Percentiles rank a stretch among this genome's conserved stretches.
phyloP scores from a whole-genome alignment of 305 asterid species.

The Lippia alba region DNA sequence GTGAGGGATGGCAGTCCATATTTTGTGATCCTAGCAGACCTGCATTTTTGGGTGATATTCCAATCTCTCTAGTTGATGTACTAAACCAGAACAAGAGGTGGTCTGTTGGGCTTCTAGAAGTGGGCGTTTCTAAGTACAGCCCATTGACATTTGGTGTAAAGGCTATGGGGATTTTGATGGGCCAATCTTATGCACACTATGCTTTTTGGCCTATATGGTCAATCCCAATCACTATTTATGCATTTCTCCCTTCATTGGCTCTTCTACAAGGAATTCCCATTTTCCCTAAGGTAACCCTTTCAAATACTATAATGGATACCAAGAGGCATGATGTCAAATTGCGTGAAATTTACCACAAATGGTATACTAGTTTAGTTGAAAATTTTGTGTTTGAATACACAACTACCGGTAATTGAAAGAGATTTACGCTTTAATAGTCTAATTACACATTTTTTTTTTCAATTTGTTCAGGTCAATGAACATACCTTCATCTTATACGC shows the following conservation, averaged over 20 bases:
- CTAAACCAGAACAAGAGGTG: conserved; percentile 70
- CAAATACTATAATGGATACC: neutral
- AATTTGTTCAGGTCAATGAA: conserved; percentile 48
- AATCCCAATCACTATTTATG: conserved; percentile 58
- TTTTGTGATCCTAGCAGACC: conserved; percentile 71
- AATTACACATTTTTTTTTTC: neutral
- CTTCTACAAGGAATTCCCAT: conserved; percentile 64
- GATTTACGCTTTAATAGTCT: too few species aligned
- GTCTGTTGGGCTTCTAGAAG: conserved; percentile 78
- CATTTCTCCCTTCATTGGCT: conserved; percentile 64
- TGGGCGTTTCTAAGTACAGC: conserved; percentile 62
- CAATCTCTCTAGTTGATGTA: conserved; percentile 62
- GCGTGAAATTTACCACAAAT: too few species aligned
- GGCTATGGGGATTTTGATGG: conserved; percentile 60
- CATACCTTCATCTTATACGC: conserved; percentile 52
- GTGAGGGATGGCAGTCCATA: conserved; percentile 84
- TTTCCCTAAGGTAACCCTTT: conserved; percentile 71
- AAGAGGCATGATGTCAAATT: too few species aligned
- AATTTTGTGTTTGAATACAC: neutral
- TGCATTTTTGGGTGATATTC: conserved; percentile 83
- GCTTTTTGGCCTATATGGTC: conserved; percentile 70
- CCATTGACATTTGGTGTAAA: conserved; percentile 63
- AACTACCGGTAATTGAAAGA: too few species aligned
- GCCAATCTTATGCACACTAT: conserved; percentile 52
- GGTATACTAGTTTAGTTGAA: too few species aligned